phyloP scores from a whole-genome alignment of 805 yeast species.

The Ogataea angusta region DNA sequence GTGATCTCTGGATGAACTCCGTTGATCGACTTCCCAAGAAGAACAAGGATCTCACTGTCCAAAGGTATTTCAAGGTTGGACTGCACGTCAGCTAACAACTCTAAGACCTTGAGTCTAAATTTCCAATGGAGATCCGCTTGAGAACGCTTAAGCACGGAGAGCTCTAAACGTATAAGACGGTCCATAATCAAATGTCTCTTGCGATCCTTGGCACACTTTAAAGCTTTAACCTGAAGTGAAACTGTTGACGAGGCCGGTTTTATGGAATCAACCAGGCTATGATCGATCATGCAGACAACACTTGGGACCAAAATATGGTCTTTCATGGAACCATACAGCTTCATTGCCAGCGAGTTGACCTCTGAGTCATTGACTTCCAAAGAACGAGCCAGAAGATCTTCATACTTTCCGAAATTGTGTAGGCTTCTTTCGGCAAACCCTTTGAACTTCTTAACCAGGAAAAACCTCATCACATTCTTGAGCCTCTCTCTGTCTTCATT shows the following conservation, averaged over 20 bases:
- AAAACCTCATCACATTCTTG: constrained; percentile 60
- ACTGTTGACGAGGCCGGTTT: constrained; percentile 58
- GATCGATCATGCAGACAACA: constrained; percentile 51
- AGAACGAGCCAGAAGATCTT: constrained; percentile 51
- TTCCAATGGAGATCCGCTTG: constrained; percentile 50
- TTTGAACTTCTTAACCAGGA: constrained; percentile 56
- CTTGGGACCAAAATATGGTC: constrained; percentile 45
- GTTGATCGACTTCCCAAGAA: constrained; percentile 45
- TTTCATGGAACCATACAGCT: constrained; percentile 43
- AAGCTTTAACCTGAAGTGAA: constrained; percentile 55
- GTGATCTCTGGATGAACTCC: constrained; percentile 70
- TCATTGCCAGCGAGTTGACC: constrained; percentile 53
- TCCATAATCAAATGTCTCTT: constrained; percentile 46
- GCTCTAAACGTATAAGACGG: constrained; percentile 42
- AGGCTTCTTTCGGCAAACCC: constrained; percentile 57
- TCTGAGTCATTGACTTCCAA: constrained; percentile 53
- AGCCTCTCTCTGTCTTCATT: constrained; percentile 50
- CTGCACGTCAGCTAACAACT: constrained; percentile 51
- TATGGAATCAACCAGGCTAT: constrained; percentile 40
- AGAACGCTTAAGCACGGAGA: constrained; percentile 29
- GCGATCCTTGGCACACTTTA: constrained; percentile 58
- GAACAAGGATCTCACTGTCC: constrained; percentile 37
- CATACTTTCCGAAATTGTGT: constrained; percentile 45
- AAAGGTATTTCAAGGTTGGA: constrained; percentile 48
- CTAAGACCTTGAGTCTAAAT: constrained; percentile 44